phyloP scores from a whole-genome alignment of 2,329 filamentous ascomycete genomes.

The Beauveria sp. region DNA sequence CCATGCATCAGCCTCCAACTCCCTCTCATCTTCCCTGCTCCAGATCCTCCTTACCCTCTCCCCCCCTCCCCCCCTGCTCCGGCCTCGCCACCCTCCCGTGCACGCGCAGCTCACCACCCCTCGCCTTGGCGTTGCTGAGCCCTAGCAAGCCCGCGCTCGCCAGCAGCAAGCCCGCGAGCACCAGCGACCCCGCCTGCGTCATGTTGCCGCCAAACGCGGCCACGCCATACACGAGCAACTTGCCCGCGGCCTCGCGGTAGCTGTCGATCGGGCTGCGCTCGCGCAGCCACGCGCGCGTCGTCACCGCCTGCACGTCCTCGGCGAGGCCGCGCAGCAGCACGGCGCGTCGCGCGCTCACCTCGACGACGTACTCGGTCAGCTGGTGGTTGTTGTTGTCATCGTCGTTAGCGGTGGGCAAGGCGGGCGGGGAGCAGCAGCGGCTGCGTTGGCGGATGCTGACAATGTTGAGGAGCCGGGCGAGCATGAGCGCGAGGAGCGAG shows the following conservation, averaged over 20 bases:
- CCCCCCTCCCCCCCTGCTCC: conserved; percentile 3
- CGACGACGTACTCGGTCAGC: conserved; percentile 40
- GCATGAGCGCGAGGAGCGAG: conserved; percentile 40
- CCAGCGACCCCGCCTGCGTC: conserved; percentile 41
- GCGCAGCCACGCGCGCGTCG: conserved; percentile 48
- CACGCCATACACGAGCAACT: conserved; percentile 50
- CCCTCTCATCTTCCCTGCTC: background rate
- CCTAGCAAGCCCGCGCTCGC: conserved; percentile 45
- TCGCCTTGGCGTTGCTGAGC: conserved; percentile 43
- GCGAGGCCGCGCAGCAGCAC: conserved; percentile 46
- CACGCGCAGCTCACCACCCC: conserved; percentile 40
- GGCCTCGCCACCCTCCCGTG: conserved; percentile 39
- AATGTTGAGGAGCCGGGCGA: conserved; percentile 48
- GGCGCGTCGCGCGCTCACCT: conserved; percentile 42
- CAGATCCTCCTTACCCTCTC: background rate
- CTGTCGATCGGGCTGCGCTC: conserved; percentile 42
- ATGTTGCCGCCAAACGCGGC: conserved; percentile 49
- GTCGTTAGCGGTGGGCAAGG: background rate
- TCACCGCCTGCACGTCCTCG: conserved; percentile 52
- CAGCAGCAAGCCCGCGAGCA: conserved; percentile 44
- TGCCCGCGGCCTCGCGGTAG: conserved; percentile 44
- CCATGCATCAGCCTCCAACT: too few relatives aligned
- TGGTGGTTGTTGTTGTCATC: background rate
- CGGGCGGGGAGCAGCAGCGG: background rate
- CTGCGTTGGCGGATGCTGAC: conserved; percentile 47